Evolutionary conservation across 1,284 basidiomycete species (phyloP), one percentile per base, ranked within the genome.

Genomic region (Cryptococcus depauperatus): DNA sequence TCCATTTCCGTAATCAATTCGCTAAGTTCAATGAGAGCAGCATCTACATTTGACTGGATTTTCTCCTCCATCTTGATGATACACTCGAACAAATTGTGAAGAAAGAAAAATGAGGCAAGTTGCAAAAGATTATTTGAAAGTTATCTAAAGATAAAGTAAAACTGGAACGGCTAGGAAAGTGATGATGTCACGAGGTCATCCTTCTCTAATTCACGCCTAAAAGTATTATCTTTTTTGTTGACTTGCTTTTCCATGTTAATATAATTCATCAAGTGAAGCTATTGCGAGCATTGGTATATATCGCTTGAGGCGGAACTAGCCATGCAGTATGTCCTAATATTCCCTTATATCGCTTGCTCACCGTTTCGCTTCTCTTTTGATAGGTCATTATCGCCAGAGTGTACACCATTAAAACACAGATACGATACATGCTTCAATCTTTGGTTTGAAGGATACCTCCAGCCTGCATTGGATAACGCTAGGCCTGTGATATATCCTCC

Each of bases 371-470:
- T n/a, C 19, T 25, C 9, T 22, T 11, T n/a, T n/a, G 26, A 30
- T 50, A 70, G 63, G 41, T 67, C 64, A 0, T 51, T 93, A 23
- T 79, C 84, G 3, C 73, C 80, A 1, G 78, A 83, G 71, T 96
- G 92, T 71, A 95, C 91, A 3, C 83, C 85, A 0, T 76, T 91
- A 46, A 96, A 96, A 67, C 81, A 83, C 51, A 75, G 80, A 49
- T 96, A 95, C 68, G 91, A 96, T 69, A 73, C 83, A 0, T 96
- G 92, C 75, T 96, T 96, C 75, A 93, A 95, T 64, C 79, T 83
- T 6, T 96, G 91, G 92, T 91, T 96, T 61, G 88, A 91, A 65
- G 86, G 86, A 19, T 96, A 95, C 64, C 79, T 96, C 27, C 84
- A 88, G 61, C 87, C 87, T 0, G 66, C 65, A 23, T 56, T 69